phyloP scores from a whole-genome alignment of 1,284 basidiomycete species.

The Cutaneotrichosporon curvatum region DNA sequence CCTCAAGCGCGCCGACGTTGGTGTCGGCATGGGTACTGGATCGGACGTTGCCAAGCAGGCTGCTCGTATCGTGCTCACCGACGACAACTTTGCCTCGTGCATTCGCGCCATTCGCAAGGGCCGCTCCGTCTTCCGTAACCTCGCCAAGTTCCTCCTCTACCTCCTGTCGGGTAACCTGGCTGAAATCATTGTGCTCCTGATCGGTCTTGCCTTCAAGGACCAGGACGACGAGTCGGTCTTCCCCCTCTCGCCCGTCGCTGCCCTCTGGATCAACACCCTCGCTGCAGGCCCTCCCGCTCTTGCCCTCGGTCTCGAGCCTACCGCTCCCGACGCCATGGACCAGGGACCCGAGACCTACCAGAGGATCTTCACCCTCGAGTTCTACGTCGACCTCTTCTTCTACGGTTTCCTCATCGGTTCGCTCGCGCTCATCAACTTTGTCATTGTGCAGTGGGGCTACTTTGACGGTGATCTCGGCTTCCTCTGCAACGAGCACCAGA shows the following conservation, averaged over 20 bases:
- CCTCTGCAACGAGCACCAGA: slow-evolving; percentile 50
- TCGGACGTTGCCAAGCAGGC: slow-evolving; percentile 59
- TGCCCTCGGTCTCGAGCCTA: slow-evolving; percentile 57
- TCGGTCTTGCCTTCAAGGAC: slow-evolving; percentile 65
- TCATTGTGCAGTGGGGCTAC: slow-evolving; percentile 53
- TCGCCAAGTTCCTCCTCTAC: slow-evolving; percentile 49
- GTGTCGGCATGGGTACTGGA: slow-evolving; percentile 67
- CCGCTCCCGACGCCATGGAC: slow-evolving; percentile 56
- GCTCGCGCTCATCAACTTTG: slow-evolving; percentile 52
- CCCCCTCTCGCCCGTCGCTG: slow-evolving; percentile 60
- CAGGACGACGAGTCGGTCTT: slow-evolving; percentile 55
- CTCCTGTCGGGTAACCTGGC: slow-evolving; percentile 56
- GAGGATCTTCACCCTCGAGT: slow-evolving; percentile 52
- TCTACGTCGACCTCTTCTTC: slow-evolving; percentile 54
- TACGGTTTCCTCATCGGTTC: slow-evolving; percentile 61
- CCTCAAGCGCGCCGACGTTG: slow-evolving; percentile 55
- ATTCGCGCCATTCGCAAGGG: slow-evolving; percentile 61
- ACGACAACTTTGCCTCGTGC: slow-evolving; percentile 68
- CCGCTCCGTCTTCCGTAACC: slow-evolving; percentile 51
- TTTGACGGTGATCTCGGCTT: slow-evolving; percentile 50
- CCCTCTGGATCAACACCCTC: slow-evolving; percentile 55
- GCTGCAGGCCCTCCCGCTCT: slow-evolving; percentile 55
- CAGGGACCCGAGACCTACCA: slow-evolving; percentile 52
- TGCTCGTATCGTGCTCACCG: slow-evolving; percentile 59
- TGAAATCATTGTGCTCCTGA: slow-evolving; percentile 55